Conservation (phyloP, 176 grass and related monocot species). For the Aegilops bicornis region DNA sequence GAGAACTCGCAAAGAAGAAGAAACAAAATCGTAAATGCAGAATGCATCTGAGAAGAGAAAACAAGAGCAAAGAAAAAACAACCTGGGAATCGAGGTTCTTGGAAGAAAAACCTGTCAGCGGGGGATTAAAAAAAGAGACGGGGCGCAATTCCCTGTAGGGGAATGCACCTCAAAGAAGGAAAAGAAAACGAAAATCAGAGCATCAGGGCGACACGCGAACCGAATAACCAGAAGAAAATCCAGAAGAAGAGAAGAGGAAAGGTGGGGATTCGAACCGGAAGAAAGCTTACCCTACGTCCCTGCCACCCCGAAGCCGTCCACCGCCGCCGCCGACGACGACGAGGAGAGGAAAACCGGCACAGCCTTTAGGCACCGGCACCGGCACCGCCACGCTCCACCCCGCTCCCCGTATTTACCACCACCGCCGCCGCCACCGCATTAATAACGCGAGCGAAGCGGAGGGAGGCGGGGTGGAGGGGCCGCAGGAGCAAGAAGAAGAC, state of each 20-base stretch:
- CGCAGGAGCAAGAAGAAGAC: background rate
- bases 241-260: background rate
- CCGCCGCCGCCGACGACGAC: background rate
- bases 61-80: background rate
- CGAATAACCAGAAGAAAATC: background rate
- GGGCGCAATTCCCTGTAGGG: slow-evolving; percentile 10
- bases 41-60: background rate
- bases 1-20: background rate
- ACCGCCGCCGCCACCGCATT: background rate
- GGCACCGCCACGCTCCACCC: background rate
- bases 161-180: background rate
- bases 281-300: background rate
- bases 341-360: background rate
- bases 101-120: slow-evolving; percentile 4
- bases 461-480: background rate
- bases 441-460: slow-evolving; percentile 14
- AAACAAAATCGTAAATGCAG: background rate
- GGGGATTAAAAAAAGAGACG: background rate
- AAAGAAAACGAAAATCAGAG: background rate
- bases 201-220: background rate
- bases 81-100: background rate
- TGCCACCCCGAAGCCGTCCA: background rate
- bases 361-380: background rate
- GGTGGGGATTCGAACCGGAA: slow-evolving; percentile 19
- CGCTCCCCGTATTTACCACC: slow-evolving; percentile 15